phyloP scores from a whole-genome alignment of 331 rosid genomes.

The Ulmus americana region DNA sequence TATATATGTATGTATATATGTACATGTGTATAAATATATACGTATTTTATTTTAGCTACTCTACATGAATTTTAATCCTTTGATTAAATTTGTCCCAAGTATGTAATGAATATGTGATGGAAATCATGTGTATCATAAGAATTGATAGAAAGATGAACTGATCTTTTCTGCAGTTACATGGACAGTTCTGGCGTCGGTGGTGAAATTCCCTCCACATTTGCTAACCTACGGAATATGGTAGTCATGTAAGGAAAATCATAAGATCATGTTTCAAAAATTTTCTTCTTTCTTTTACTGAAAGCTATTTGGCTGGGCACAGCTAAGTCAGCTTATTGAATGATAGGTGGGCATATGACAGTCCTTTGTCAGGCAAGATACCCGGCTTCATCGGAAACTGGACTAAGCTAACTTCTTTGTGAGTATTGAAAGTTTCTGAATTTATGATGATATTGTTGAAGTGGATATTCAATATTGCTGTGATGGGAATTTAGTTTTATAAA shows the following conservation, averaged over 20 bases:
- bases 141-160: neutral
- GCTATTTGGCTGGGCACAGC: conserved; percentile 3
- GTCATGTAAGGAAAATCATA: conserved; percentile 40
- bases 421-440: neutral
- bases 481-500: conserved; percentile 5
- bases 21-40: too few species aligned
- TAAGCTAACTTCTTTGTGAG: conserved; percentile 54
- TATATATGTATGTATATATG: too few species aligned
- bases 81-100: neutral
- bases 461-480: neutral
- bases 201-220: conserved; percentile 60
- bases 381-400: conserved; percentile 65
- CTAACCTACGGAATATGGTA: conserved; percentile 36
- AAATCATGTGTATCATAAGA: neutral
- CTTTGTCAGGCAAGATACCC: conserved; percentile 59
- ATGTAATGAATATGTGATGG: neutral
- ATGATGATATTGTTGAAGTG: neutral
- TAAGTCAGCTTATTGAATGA: conserved; percentile 10
- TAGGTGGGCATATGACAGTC: conserved; percentile 61
- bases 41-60: neutral
- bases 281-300: neutral
- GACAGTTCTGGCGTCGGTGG: conserved; percentile 71
- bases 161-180: conserved; percentile 42
- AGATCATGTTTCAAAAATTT: neutral
- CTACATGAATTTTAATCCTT: neutral